A percentile compares a stretch with the other conserved stretches of the same genome.
Evolutionary conservation across 495 filamentous ascomycete genomes (phyloP).

Genomic region (Hypomontagnella monticulosa): DNA sequence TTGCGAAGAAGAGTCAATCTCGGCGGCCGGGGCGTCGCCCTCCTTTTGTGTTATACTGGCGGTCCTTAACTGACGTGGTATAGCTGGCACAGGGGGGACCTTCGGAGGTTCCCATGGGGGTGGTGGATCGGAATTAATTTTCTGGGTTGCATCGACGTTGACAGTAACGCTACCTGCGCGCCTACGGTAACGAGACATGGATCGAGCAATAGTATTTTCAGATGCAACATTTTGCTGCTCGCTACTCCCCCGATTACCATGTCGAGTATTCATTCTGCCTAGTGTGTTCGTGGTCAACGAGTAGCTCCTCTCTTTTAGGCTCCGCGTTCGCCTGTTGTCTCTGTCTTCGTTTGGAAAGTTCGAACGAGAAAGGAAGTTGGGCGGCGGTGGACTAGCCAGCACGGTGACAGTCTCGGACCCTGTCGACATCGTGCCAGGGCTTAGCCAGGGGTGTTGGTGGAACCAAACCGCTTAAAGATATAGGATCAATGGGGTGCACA

Average conservation of each 20-base stretch:
- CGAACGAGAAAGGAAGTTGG: slow-evolving; percentile 32
- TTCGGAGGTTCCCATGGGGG: slow-evolving; percentile 39
- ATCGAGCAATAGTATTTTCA: slow-evolving; percentile 56
- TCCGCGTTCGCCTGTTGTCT: slow-evolving; percentile 22
- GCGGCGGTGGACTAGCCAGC: slow-evolving; percentile 25
- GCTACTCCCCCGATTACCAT: slow-evolving; percentile 11
- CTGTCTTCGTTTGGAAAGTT: slow-evolving; percentile 19
- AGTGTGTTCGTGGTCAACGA: slow-evolving; percentile 17
- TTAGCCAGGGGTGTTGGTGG: slow-evolving; percentile 26
- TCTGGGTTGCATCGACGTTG: slow-evolving; percentile 42
- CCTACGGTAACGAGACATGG: slow-evolving; percentile 69
- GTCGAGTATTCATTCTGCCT: slow-evolving; percentile 21
- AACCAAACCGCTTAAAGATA: slow-evolving; percentile 39
- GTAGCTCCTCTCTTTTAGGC: slow-evolving; percentile 17
- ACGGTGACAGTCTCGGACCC: slow-evolving; percentile 38
- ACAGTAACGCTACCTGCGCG: slow-evolving; percentile 38
- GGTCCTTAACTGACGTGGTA: slow-evolving; percentile 34
- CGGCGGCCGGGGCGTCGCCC: slow-evolving; percentile 20
- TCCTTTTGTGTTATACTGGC: slow-evolving; percentile 39
- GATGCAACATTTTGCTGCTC: slow-evolving; percentile 26
- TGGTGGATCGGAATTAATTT: slow-evolving; percentile 44
- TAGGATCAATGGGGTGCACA: slow-evolving; percentile 24
- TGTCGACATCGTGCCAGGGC: slow-evolving; percentile 35
- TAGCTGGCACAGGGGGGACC: slow-evolving; percentile 47
- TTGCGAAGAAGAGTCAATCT: slow-evolving; percentile 28